Base-by-base conservation (phyloP, 768 basidiomycete species). In the Cyclocybe cylindracea region DNA sequence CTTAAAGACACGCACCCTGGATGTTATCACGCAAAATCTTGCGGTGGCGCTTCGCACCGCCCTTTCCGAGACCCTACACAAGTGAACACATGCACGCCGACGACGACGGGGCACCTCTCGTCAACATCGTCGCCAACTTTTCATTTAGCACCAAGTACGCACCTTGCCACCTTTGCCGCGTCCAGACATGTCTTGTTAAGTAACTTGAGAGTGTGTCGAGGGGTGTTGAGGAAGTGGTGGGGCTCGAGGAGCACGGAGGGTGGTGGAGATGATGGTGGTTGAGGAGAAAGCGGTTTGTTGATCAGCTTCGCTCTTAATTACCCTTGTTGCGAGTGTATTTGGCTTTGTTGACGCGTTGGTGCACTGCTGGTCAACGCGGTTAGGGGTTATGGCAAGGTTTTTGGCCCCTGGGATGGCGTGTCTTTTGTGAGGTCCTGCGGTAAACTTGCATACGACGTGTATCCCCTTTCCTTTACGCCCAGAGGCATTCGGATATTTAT, bases 1-100 rank as follows among this genome's bases (percentile, higher is more conserved):
- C 41, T 19, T 33, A 50, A 34, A 13, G 48, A 34, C 50, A 61
- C 67, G 68, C 65, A 78, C 89, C 91, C 70, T 90, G 88, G 56
- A 89, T 87, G 75, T 85, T 90, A 67, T 89, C 85, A 55, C 87
- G 85, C 61, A 89, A 81, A 73, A 89, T 87, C 75, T 87, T 87
- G 66, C 86, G 83, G 70, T 88, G 85, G 67, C 86, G 84, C 75
- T 87, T 89, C 48, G 86, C 87, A 67, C 86, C 86, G 62, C 86
- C 85, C 75, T 87, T 88, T 70, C 86, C 86, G 70, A 87, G 85
- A 62, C 86, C 86, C 84, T 86, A 62, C 24, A 48, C 44, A 60
- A 50, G 55, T 39, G 54, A 61, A 8, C 13, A 58, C 7, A 50
- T 14, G 10, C 8, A 36, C 24, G 31, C 48, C 32, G 44, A n/a